A percentile compares a stretch with the other conserved stretches of the same genome.
These are phyloP conservation scores for Oryza nivara DNA, from an alignment of 176 grass and related monocot genomes.

Conservation along the genomic window DNA sequence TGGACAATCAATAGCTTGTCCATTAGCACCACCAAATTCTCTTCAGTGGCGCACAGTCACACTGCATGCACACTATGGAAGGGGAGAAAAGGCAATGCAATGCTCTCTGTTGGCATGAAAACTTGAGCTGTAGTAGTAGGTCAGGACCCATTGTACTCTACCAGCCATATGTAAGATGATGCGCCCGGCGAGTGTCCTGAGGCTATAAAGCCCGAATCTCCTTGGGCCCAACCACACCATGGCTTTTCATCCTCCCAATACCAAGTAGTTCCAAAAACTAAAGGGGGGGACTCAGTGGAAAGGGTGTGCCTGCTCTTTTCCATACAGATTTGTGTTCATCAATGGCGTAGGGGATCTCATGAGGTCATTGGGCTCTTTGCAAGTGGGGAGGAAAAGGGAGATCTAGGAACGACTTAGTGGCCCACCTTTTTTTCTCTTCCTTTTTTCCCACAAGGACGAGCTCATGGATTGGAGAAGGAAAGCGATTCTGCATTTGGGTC, in stretches of 20 bases:
- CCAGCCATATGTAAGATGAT: constrained; percentile 54
- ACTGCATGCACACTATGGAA: constrained; percentile 1
- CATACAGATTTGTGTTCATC: constrained; percentile 56
- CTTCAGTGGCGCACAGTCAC: constrained; percentile 6
- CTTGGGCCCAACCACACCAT: constrained; percentile 51
- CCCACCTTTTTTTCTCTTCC: constrained; percentile 41
- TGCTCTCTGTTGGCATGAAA: constrained; percentile 45
- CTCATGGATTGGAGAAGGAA: constrained; percentile 47
- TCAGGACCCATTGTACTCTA: constrained; percentile 55
- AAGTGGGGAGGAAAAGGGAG: constrained; percentile 52
- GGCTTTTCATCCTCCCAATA: constrained; percentile 51
- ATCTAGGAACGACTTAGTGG: constrained; percentile 52
- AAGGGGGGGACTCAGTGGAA: constrained; percentile 43
- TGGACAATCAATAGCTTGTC: background rate
- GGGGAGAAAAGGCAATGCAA: constrained; percentile 15
- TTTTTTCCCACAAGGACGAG: constrained; percentile 35
- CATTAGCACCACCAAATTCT: constrained; percentile 24
- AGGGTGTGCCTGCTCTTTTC: constrained; percentile 64
- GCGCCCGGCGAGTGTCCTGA: constrained; percentile 34
- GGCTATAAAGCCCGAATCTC: constrained; percentile 58
- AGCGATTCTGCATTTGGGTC: constrained; percentile 45
- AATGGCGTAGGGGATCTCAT: constrained; percentile 50
- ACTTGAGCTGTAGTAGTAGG: constrained; percentile 44
- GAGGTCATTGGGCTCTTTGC: constrained; percentile 46
- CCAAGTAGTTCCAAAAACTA: constrained; percentile 64